Base-by-base conservation (phyloP, 1,284 basidiomycete species). In the Flammula alnicola region DNA sequence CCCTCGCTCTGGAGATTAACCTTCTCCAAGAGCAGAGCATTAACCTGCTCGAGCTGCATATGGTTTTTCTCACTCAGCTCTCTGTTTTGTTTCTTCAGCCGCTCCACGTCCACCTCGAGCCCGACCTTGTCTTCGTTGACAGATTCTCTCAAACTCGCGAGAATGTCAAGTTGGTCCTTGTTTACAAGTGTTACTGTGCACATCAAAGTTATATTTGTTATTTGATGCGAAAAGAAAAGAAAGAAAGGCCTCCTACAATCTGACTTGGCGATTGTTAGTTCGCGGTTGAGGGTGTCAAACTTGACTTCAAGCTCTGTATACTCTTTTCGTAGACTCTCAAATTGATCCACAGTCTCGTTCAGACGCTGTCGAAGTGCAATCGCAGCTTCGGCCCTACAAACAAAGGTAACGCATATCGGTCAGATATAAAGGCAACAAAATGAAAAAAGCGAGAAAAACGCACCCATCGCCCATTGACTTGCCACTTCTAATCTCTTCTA, bases 1-100 rank as follows among this genome's bases (percentile, higher is more conserved):
- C 90, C 86, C 39, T 93, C 90, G 57, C 84, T 87, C 68, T 97
- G 95, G 38, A 97, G 70, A 59, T 82, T 91, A 49, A 97, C 88
- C 74, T 98, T 98, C 67, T 98, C 95, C 47, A 96, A 75, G 2
- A 98, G 73, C 29, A 98, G 76, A 4, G 70, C 79, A 59, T 95
- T 94, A 64, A 95, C 84, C 67, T 96, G 93, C 70, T 95, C 93
- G 33, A 95, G 81, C 63, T 95, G 92, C 86, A 95, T 91, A 61
- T 86, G 80, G 66, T 90, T 91, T 77, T 93, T 94, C 59, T 96
- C 93, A 33, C 74, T 74, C 3, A 92, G 75, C 20, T 88, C 85
- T 50, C 79, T 82, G 62, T 93, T 80, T 58, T 91, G 83, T 38
- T 79, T 79, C 61, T 80, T 83, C 31, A 95, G 69, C 23, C 76